Evolutionary conservation across 2,329 filamentous ascomycete genomes (phyloP).

Genomic region (Chrysosporium queenslandicum): DNA sequence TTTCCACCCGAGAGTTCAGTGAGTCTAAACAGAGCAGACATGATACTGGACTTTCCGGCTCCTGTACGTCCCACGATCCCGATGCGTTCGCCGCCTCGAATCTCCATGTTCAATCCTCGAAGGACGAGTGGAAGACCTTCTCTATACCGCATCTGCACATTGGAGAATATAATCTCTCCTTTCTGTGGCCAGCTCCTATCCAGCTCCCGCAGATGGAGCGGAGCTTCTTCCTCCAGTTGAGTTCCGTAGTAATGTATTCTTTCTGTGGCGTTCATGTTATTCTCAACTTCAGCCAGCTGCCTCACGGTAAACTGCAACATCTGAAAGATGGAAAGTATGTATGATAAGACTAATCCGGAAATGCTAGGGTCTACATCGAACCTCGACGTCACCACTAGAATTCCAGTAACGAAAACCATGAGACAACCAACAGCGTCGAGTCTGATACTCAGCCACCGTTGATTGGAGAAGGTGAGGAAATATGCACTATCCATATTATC

Average conservation of each 20-base stretch:
- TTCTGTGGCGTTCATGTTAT: conserved; percentile 95
- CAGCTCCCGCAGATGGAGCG: conserved; percentile 63
- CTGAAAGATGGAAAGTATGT: conserved; percentile 85
- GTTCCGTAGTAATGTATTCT: conserved; percentile 83
- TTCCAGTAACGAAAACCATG: conserved; percentile 77
- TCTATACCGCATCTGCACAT: conserved; percentile 72
- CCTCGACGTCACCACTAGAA: conserved; percentile 82
- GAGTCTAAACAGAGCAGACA: conserved; percentile 38
- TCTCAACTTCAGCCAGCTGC: conserved; percentile 90
- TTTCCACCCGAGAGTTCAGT: conserved; percentile 33
- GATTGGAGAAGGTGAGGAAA: conserved; percentile 89
- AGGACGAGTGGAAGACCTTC: conserved; percentile 62
- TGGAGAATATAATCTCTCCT: conserved; percentile 67
- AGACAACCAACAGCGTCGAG: conserved; percentile 75
- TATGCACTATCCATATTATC: conserved; percentile 92
- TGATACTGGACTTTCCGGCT: conserved; percentile 40
- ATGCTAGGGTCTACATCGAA: conserved; percentile 79
- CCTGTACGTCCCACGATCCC: conserved; percentile 41
- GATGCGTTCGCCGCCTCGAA: conserved; percentile 39
- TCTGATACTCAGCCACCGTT: conserved; percentile 80
- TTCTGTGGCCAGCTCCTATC: conserved; percentile 71
- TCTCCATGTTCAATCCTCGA: conserved; percentile 48
- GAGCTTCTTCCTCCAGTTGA: conserved; percentile 78
- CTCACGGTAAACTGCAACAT: conserved; percentile 94
- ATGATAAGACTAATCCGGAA: conserved; percentile 77